phyloP scores from a whole-genome alignment of 108 stramenopile genomes.

The Hondaea fermentalgiana region DNA sequence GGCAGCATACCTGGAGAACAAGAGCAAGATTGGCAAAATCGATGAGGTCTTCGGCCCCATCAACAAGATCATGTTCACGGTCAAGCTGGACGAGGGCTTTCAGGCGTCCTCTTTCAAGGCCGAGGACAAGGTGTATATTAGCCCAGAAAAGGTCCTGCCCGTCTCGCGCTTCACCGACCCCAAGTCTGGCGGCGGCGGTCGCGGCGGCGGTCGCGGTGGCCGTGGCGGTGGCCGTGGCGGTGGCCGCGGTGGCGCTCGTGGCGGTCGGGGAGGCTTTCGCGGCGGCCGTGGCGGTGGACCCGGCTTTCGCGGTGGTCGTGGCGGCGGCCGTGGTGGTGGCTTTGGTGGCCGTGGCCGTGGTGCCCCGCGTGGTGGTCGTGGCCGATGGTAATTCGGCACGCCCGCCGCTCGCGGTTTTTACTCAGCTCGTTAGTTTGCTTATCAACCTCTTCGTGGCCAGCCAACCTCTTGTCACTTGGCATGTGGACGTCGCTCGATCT shows the following conservation, averaged over 20 bases:
- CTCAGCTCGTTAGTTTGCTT: too few species aligned
- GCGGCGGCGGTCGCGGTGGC: background rate
- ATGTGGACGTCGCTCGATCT: too few species aligned
- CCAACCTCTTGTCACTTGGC: too few species aligned
- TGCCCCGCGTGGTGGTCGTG: conserved; percentile 18
- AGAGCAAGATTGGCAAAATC: conserved; percentile 90
- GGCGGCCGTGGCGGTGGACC: conserved; percentile 48
- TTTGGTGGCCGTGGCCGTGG: background rate
- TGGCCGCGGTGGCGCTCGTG: conserved; percentile 39
- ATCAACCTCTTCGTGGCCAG: too few species aligned
- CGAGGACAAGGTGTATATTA: conserved; percentile 78
- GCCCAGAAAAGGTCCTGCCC: conserved; percentile 83
- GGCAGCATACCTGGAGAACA: conserved; percentile 92
- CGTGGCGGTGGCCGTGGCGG: conserved; percentile 18
- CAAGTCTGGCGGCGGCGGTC: conserved; percentile 29
- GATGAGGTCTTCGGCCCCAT: conserved; percentile 94
- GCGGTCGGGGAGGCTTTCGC: conserved; percentile 29
- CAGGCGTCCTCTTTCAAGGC: conserved; percentile 73
- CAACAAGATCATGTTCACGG: conserved; percentile 79
- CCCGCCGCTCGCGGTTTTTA: background rate
- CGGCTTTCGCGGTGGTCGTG: conserved; percentile 31
- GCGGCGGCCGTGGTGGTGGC: conserved; percentile 22
- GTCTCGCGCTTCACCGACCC: conserved; percentile 80
- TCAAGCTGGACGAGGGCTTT: conserved; percentile 90
- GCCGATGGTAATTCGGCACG: conserved; percentile 17